Base-by-base conservation (phyloP, 2,329 filamentous ascomycete species). In the Aspergillus pseudoglaucus region DNA sequence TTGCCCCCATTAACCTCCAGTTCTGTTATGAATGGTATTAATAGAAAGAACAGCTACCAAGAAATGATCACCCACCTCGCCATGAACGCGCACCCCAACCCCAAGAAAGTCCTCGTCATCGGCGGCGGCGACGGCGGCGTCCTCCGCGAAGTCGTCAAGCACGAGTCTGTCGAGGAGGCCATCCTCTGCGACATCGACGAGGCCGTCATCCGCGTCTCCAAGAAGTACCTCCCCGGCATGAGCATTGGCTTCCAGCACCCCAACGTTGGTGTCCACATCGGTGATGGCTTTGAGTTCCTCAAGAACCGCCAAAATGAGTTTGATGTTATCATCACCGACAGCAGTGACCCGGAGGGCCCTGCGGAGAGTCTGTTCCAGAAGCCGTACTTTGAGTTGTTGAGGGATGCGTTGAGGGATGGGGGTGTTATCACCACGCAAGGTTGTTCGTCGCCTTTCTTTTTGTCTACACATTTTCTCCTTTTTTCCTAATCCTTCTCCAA, bases 401-500 rank as follows among this genome's bases (percentile, higher is more conserved):
- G 94, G 82, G 96, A 85, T 66, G 93, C 93, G 63, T 84, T 97
- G 62, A 84, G 88, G 59, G 89, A 95, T 65, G 91, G 90, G 75
- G 93, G 93, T 78, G 90, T 98, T 68, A 97, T 98, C 76, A 91
- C 90, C 75, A 98, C 93, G 70, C 93, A 98, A 96, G 93, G 93
- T 98, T 95, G 89, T 95, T 90, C 82, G 89, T 88, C 79, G 83
- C 85, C 84, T 81, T 82, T 78, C 40, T 48, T 39, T 45, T 50
- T 49, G 52, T 54, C 47, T 55, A 47, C 45, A 46, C 53, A 35
- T 52, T 38, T 23, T 49, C 45, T 23, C 33, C 1, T 51, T 42
- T 38, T 20, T 42, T 4, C 8, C 6, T n/a, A 8, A 12, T 17
- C 20, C 39, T 20, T 20, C 22, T 15, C 14, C 23, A 25, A n/a